These are phyloP conservation scores for Exophiala calicioides DNA, from an alignment of 2,329 filamentous ascomycete species.

Conservation along the genomic window DNA sequence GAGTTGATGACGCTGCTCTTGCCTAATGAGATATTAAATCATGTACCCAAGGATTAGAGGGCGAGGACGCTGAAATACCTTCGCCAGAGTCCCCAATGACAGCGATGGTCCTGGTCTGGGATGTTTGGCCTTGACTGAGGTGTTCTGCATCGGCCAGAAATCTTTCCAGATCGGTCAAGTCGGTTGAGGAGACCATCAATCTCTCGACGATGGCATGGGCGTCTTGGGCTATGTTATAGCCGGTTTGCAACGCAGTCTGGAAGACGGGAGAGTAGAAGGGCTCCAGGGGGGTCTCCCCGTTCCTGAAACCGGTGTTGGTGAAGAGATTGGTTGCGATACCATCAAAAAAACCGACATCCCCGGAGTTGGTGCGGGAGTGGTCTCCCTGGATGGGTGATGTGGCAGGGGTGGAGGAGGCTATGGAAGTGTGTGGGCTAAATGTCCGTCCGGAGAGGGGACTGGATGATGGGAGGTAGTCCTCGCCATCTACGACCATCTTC, in stretches of 20 bases:
- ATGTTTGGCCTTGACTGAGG: not conserved
- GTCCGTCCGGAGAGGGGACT: too few species aligned
- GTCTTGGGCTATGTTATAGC: not conserved
- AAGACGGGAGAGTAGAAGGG: not conserved
- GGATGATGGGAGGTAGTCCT: too few species aligned
- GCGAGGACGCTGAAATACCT: constrained; percentile 1
- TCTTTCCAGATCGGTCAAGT: not conserved
- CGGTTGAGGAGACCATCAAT: not conserved
- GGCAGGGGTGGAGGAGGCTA: too few species aligned
- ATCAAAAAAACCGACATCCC: too few species aligned
- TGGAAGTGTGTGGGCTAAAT: too few species aligned
- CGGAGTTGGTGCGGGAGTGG: too few species aligned
- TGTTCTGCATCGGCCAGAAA: not conserved
- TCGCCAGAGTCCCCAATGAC: not conserved
- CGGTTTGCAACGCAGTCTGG: not conserved
- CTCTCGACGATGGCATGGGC: not conserved
- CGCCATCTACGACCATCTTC: too few species aligned
- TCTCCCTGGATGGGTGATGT: too few species aligned
- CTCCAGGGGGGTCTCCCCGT: not conserved
- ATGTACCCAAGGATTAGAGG: not conserved
- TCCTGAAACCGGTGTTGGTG: not conserved
- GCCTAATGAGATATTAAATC: constrained; percentile 21
- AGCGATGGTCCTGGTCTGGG: not conserved
- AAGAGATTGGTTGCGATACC: not conserved
- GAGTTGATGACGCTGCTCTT: constrained; percentile 41